These are phyloP conservation scores for Boletus subparvulus DNA, from an alignment of 768 basidiomycete genomes.

Conservation along the genomic window DNA sequence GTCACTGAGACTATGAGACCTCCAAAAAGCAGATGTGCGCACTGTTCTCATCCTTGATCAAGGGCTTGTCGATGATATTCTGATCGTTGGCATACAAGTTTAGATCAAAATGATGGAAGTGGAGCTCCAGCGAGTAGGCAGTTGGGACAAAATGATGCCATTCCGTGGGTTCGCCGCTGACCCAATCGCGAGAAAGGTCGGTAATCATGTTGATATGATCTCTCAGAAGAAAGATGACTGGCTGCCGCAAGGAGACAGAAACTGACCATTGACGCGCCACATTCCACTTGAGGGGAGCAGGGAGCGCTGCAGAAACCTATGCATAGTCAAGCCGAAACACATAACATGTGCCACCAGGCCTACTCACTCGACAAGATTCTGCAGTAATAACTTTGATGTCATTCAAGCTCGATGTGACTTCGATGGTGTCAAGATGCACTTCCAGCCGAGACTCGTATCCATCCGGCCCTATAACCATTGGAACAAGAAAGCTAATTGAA, in stretches of 20 bases:
- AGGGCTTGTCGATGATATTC: conserved; percentile 92
- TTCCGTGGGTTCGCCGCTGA: conserved; percentile 75
- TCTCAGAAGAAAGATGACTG: conserved; percentile 75
- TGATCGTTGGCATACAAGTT: conserved; percentile 91
- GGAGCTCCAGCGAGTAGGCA: conserved; percentile 67
- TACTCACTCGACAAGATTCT: conserved; percentile 70
- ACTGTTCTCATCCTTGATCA: conserved; percentile 85
- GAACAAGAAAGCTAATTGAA: conserved; percentile 80
- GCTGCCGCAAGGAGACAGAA: conserved; percentile 66
- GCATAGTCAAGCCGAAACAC: conserved; percentile 3
- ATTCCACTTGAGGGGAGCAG: conserved; percentile 82
- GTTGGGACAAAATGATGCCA: conserved; percentile 84
- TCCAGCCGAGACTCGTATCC: conserved; percentile 84
- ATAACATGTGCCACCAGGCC: conserved; percentile 12
- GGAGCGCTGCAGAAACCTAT: conserved; percentile 71
- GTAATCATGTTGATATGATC: conserved; percentile 95
- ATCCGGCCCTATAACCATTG: conserved; percentile 67
- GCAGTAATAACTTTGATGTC: conserved; percentile 77
- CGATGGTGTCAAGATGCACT: conserved; percentile 77
- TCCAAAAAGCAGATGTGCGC: conserved; percentile 8
- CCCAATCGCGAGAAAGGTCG: conserved; percentile 93
- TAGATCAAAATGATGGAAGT: conserved; percentile 72
- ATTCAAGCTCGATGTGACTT: conserved; percentile 82
- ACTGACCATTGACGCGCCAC: conserved; percentile 76
- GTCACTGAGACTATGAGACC: neutral